Evolutionary conservation across 352 stramenopile species (phyloP), one percentile per base, ranked within the genome.

Genomic region (Phytopythium oedochilum): DNA sequence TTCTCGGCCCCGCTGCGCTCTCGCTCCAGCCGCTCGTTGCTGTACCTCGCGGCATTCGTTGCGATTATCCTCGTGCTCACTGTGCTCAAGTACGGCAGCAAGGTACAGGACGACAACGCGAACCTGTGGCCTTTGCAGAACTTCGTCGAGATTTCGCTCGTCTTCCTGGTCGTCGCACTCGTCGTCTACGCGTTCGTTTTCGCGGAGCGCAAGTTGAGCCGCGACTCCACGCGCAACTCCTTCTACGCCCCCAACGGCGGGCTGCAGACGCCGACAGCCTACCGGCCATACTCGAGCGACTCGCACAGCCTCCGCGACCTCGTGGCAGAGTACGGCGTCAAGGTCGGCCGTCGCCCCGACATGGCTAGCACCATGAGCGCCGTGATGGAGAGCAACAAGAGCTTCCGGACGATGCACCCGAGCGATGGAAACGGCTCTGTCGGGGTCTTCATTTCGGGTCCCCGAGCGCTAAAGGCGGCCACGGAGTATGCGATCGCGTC

Each of bases 361-460:
- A 52, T 59, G 36, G 23, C 3, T 15, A n/a, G 26, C 6, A 28
- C 39, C 12, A 18, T 61, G 35, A 12, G 36, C 2, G 11, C 10
- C n/a, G 20, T 9, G 5, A 28, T 18, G 8, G 5, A 18, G 8
- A 42, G 8, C 22, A 23, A 11, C n/a, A n/a, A 11, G 0, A 20
- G 26, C 31, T 4, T 22, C 1, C 36, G 15, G 5, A n/a, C n/a
- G n/a, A n/a, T n/a, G n/a, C n/a, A n/a, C n/a, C n/a, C n/a, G n/a
- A n/a, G n/a, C n/a, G n/a, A n/a, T n/a, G n/a, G n/a, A n/a, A n/a
- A n/a, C n/a, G n/a, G n/a, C n/a, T n/a, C n/a, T n/a, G 17, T 63
- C 40, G 53, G 57, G 4, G 39, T 57, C 29, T 57, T 63, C 40
- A 39, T 63, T 4, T 63, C 57, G 2, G 57, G 57, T 1, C 57